Evolutionary conservation across 805 yeast genomes (phyloP).

Genomic region (Starmerella potacharoeniae): DNA sequence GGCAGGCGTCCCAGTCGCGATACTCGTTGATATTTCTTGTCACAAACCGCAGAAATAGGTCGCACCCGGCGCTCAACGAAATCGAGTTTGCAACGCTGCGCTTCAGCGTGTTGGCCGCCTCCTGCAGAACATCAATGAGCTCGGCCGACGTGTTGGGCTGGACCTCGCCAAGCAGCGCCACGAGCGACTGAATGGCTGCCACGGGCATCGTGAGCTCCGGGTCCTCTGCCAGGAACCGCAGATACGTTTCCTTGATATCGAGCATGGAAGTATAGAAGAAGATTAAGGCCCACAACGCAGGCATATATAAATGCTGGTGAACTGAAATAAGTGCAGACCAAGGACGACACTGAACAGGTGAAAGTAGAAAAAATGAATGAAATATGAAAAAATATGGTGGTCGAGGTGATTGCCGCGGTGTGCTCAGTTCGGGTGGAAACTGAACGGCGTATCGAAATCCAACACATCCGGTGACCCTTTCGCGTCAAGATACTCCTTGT

Average conservation of each 20-base stretch:
- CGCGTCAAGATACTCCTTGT: neutral
- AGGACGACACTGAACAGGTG: neutral
- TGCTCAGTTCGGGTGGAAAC: neutral
- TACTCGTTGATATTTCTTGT: slow-evolving; percentile 71
- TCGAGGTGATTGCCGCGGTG: no score
- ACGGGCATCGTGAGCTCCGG: slow-evolving; percentile 98
- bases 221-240: slow-evolving; percentile 73
- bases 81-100: slow-evolving; percentile 78
- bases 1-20: slow-evolving; percentile 92
- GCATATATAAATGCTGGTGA: neutral
- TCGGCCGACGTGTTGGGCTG: slow-evolving; percentile 93
- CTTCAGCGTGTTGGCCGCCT: slow-evolving; percentile 65
- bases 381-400: no score
- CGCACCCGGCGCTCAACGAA: slow-evolving; percentile 94
- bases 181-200: slow-evolving; percentile 93
- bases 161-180: slow-evolving; percentile 65
- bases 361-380: neutral
- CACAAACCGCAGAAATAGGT: slow-evolving; percentile 86
- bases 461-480: neutral
- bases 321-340: no score
- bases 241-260: slow-evolving; percentile 72
- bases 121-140: slow-evolving; percentile 65
- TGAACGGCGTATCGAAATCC: neutral
- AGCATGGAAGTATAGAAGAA: slow-evolving; percentile 31
- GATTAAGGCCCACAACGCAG: slow-evolving; percentile 3